Conservation (phyloP, 2,329 filamentous ascomycete genomes). For the Beauveria caledonica region DNA sequence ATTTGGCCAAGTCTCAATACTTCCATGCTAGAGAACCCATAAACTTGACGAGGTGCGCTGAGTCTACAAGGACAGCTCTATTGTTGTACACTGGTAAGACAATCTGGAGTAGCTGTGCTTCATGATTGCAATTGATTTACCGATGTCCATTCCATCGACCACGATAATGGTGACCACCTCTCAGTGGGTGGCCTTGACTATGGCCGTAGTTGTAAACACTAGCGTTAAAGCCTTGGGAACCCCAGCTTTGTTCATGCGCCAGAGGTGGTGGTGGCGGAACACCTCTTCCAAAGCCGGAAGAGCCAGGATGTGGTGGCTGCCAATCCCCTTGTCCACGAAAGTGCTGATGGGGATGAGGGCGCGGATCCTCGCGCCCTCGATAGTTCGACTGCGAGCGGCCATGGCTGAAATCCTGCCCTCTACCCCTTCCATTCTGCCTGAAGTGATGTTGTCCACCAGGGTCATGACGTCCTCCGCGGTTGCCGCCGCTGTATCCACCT, state of each 20-base stretch:
- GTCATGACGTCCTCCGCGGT: constrained; percentile 37
- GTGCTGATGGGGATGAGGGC: constrained; percentile 14
- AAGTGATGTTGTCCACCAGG: constrained; percentile 6
- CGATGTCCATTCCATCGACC: background rate
- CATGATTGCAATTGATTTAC: background rate
- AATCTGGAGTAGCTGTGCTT: background rate
- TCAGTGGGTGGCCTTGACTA: background rate
- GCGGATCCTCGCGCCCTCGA: constrained; percentile 11
- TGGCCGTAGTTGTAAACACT: background rate
- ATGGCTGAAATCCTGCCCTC: background rate
- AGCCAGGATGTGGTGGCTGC: constrained; percentile 38
- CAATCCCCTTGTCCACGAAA: constrained; percentile 23
- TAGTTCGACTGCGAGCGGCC: constrained; percentile 12
- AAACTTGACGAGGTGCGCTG: too few relatives aligned
- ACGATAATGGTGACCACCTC: background rate
- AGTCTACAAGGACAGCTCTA: too few relatives aligned
- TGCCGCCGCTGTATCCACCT: constrained; percentile 47
- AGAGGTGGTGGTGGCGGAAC: constrained; percentile 35
- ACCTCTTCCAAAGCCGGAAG: constrained; percentile 33
- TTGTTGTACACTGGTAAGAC: background rate
- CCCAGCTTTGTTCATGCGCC: background rate
- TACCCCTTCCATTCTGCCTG: constrained; percentile 1
- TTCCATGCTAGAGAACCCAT: background rate
- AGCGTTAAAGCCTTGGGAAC: background rate
- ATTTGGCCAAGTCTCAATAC: background rate